phyloP scores from a whole-genome alignment of 768 basidiomycete genomes.

The Mycena vulgaris region DNA sequence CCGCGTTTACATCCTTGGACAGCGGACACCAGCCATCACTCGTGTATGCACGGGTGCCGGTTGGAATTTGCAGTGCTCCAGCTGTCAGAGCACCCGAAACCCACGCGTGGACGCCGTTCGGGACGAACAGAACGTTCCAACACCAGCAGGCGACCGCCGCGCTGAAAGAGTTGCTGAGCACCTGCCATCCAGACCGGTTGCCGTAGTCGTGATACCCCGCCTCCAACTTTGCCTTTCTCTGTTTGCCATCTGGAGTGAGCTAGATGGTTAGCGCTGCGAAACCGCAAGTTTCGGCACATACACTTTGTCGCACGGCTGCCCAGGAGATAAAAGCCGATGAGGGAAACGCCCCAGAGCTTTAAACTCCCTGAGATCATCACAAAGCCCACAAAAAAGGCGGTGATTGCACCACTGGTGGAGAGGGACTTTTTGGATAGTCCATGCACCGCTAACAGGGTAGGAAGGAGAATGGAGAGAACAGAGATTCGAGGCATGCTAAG shows the following conservation, averaged over 20 bases:
- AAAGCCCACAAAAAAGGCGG: slow-evolving; percentile 86
- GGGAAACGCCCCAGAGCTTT: slow-evolving; percentile 67
- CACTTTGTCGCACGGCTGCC: slow-evolving; percentile 90
- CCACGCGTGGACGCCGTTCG: slow-evolving; percentile 55
- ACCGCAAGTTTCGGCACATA: slow-evolving; percentile 42
- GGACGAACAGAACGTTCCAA: slow-evolving; percentile 77
- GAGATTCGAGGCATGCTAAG: slow-evolving; percentile 39
- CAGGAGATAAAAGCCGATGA: slow-evolving; percentile 85
- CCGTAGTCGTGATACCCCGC: slow-evolving; percentile 84
- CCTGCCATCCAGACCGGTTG: slow-evolving; percentile 85
- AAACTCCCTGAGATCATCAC: slow-evolving; percentile 73
- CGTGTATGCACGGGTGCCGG: slow-evolving; percentile 49
- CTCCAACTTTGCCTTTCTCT: slow-evolving; percentile 81
- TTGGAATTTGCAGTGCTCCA: slow-evolving; percentile 40
- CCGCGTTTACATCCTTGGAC: slow-evolving; percentile 57
- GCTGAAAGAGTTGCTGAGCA: slow-evolving; percentile 83
- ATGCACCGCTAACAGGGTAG: slow-evolving; percentile 73
- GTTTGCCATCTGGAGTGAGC: slow-evolving; percentile 72
- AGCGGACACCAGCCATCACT: slow-evolving; percentile 74
- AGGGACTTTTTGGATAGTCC: slow-evolving; percentile 84
- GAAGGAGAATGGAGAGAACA: slow-evolving; percentile 60
- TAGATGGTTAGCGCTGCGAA: neutral
- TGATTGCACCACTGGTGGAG: slow-evolving; percentile 80
- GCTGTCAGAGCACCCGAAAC: slow-evolving; percentile 44
- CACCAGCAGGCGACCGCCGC: slow-evolving; percentile 70